Percentiles rank a stretch among this genome's conserved stretches.
phyloP scores from a whole-genome alignment of 2,329 filamentous ascomycete genomes.

The Neonectria coccinea region DNA sequence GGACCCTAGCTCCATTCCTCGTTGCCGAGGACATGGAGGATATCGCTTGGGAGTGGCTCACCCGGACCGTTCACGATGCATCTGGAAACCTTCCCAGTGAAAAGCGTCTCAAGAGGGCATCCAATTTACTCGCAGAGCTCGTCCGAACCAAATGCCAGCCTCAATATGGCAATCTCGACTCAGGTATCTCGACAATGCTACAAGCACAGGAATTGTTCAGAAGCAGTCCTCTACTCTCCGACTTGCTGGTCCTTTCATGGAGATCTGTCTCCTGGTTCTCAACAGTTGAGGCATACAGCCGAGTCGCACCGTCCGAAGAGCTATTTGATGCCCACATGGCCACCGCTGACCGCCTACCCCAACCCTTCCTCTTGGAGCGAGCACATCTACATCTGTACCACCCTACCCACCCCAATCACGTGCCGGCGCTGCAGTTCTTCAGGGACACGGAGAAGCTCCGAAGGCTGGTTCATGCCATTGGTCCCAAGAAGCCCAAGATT shows the following conservation, averaged over 20 bases:
- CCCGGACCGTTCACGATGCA: constrained; percentile 51
- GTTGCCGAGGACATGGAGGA: constrained; percentile 65
- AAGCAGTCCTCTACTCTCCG: constrained; percentile 49
- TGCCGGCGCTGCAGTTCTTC: constrained; percentile 62
- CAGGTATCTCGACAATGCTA: constrained; percentile 61
- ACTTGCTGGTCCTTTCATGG: constrained; percentile 59
- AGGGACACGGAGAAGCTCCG: constrained; percentile 48
- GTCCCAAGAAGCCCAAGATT: constrained; percentile 43
- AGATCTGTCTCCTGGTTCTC: constrained; percentile 62
- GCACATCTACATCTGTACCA: constrained; percentile 68
- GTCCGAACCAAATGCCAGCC: constrained; percentile 57
- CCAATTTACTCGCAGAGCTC: constrained; percentile 54
- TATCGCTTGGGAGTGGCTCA: constrained; percentile 65
- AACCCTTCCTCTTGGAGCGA: constrained; percentile 56
- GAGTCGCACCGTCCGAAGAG: constrained; percentile 57
- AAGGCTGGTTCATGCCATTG: constrained; percentile 42
- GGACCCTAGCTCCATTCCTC: constrained; percentile 61
- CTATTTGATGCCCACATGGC: constrained; percentile 66
- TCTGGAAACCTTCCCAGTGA: constrained; percentile 37
- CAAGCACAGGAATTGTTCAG: constrained; percentile 59
- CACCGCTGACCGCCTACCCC: constrained; percentile 56
- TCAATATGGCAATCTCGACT: constrained; percentile 58
- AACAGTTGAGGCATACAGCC: constrained; percentile 62
- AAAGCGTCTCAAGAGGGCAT: constrained; percentile 45
- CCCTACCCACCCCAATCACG: constrained; percentile 62